Conservation (phyloP, 2,329 filamentous ascomycete species). For the Mycocentrospora acerina region DNA sequence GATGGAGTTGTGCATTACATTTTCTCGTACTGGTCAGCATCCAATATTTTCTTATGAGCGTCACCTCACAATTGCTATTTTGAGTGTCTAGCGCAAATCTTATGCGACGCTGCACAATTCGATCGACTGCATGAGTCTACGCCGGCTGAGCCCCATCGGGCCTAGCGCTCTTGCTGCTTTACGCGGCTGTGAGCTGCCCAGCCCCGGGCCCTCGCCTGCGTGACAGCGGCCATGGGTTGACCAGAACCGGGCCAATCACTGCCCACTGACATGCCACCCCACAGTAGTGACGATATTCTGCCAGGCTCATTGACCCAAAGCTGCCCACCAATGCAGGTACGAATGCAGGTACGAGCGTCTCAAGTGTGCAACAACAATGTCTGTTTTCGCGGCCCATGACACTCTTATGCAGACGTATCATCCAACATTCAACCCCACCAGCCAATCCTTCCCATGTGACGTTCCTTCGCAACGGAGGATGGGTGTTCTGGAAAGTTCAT, state of each 20-base stretch:
- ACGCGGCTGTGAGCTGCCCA: slow-evolving; percentile 20
- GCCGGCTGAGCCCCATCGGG: slow-evolving; percentile 21
- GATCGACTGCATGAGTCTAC: slow-evolving; percentile 28
- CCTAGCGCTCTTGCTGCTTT: slow-evolving; percentile 33
- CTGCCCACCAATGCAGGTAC: slow-evolving; percentile 44
- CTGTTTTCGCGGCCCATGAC: slow-evolving; percentile 15
- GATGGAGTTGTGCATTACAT: slow-evolving; percentile 28
- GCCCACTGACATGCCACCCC: slow-evolving; percentile 23
- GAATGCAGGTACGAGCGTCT: slow-evolving; percentile 41
- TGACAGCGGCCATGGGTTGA: slow-evolving; percentile 34
- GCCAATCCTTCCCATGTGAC: slow-evolving; percentile 16
- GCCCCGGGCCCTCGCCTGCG: slow-evolving; percentile 20
- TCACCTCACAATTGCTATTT: slow-evolving; percentile 34
- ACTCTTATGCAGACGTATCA: too few species aligned
- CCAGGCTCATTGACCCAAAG: slow-evolving; percentile 20
- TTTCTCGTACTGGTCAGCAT: slow-evolving; percentile 34
- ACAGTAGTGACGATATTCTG: slow-evolving; percentile 28
- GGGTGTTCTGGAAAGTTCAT: slow-evolving; percentile 36
- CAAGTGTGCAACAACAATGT: slow-evolving; percentile 5
- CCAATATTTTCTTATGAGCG: slow-evolving; percentile 33
- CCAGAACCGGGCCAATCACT: slow-evolving; percentile 29
- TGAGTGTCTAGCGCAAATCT: slow-evolving; percentile 30
- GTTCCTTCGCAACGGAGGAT: slow-evolving; percentile 5
- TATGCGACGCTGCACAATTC: slow-evolving; percentile 34
- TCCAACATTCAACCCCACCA: too few species aligned